Evolutionary conservation across 108 stramenopile species (phyloP).

Genomic region (Fragilaria crotonensis): DNA sequence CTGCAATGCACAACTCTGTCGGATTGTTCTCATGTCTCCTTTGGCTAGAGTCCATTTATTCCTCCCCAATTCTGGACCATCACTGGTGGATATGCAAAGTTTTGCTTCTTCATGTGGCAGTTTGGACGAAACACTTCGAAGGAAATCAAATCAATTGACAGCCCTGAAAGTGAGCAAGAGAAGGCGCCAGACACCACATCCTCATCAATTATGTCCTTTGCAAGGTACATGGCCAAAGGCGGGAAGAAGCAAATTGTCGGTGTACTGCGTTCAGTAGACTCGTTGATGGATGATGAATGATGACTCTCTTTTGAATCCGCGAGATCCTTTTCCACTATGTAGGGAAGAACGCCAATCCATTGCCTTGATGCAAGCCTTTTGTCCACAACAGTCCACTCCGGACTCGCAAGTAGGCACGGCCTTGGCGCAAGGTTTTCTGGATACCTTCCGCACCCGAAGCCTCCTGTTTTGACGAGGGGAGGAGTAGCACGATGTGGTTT

Average conservation of each 20-base stretch:
- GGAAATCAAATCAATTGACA: slow-evolving; percentile 1
- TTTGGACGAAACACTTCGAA: neutral
- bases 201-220: slow-evolving; percentile 62
- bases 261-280: slow-evolving; percentile 40
- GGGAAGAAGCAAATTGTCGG: slow-evolving; percentile 43
- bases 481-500: slow-evolving; percentile 58
- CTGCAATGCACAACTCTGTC: too few species aligned
- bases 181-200: slow-evolving; percentile 14
- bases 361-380: slow-evolving; percentile 63
- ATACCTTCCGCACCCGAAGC: slow-evolving; percentile 38
- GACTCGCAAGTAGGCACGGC: slow-evolving; percentile 61
- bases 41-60: too few species aligned
- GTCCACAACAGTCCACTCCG: slow-evolving; percentile 68
- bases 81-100: too few species aligned
- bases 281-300: slow-evolving; percentile 48
- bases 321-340: slow-evolving; percentile 57
- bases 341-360: slow-evolving; percentile 62
- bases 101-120: too few species aligned
- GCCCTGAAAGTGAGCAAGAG: neutral
- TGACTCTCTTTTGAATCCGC: slow-evolving; percentile 52
- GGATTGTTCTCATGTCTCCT: too few species aligned
- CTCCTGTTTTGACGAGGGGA: slow-evolving; percentile 57
- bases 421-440: slow-evolving; percentile 65
- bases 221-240: slow-evolving; percentile 71
- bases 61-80: too few species aligned